These are phyloP conservation scores for Pontederia paniculata DNA, from an alignment of 176 grass and related monocot species.

Conservation along the genomic window DNA sequence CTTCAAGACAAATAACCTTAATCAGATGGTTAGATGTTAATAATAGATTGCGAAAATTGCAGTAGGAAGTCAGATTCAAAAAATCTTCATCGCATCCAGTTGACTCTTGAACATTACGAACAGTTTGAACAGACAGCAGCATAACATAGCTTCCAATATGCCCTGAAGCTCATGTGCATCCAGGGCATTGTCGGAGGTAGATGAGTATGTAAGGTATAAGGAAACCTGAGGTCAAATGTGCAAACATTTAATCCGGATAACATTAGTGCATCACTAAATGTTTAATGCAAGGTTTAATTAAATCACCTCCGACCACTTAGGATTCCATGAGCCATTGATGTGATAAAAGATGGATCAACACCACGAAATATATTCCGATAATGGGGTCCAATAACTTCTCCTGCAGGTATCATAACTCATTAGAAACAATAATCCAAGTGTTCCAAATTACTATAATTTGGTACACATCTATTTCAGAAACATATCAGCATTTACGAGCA, in stretches of 20 bases:
- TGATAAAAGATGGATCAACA: constrained; percentile 56
- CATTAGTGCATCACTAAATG: not conserved
- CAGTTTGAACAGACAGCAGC: constrained; percentile 28
- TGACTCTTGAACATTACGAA: not conserved
- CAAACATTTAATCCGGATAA: constrained; percentile 2
- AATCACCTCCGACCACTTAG: constrained; percentile 74
- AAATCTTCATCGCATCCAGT: no score
- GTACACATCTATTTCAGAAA: no score
- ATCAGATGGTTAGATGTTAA: no score
- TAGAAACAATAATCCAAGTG: no score
- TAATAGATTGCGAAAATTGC: no score
- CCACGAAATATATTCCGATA: constrained; percentile 43
- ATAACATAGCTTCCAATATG: constrained; percentile 65
- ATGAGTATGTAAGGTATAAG: constrained; percentile 42
- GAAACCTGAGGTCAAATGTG: constrained; percentile 35
- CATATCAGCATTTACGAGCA: no score
- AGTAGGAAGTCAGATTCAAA: no score
- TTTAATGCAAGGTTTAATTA: not conserved
- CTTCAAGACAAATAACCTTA: no score
- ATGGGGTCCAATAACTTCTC: constrained; percentile 44
- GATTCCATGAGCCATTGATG: constrained; percentile 53
- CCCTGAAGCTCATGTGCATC: constrained; percentile 49
- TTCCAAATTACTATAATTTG: no score
- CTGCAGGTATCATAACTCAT: no score
- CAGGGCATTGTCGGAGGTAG: constrained; percentile 35